A percentile compares a stretch with the other conserved stretches of the same genome.
phyloP scores from a whole-genome alignment of 768 basidiomycete species.

The Psilocybe sp. region DNA sequence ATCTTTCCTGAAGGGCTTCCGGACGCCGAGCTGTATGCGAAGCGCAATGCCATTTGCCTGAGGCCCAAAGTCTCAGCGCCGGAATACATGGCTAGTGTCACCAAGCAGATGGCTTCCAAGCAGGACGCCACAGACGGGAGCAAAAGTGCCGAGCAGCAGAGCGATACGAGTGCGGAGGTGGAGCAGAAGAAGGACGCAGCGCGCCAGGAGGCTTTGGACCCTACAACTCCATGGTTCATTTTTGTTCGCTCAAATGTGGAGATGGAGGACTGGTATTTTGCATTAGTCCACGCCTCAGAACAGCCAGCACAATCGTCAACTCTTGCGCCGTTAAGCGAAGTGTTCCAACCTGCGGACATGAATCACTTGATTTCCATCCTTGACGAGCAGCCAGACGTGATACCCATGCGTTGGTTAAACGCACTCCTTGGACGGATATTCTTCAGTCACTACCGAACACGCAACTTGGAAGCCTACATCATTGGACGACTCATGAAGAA shows the following conservation, averaged over 20 bases:
- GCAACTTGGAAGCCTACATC: slow-evolving; percentile 78
- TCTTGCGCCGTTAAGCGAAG: slow-evolving; percentile 53
- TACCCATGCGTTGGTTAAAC: slow-evolving; percentile 97
- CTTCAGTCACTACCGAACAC: slow-evolving; percentile 87
- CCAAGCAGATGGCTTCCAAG: slow-evolving; percentile 48
- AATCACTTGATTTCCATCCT: slow-evolving; percentile 75
- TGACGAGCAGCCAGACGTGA: slow-evolving; percentile 92
- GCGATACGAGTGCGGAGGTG: slow-evolving; percentile 29
- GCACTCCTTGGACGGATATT: slow-evolving; percentile 91
- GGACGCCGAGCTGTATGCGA: slow-evolving; percentile 90
- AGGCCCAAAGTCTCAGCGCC: slow-evolving; percentile 44
- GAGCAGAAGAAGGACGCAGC: slow-evolving; percentile 44
- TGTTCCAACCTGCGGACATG: slow-evolving; percentile 83
- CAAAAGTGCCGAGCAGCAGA: slow-evolving; percentile 22
- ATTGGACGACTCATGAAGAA: slow-evolving; percentile 91
- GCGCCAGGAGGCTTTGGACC: slow-evolving; percentile 48
- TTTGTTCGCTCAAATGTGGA: slow-evolving; percentile 85
- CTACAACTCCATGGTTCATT: slow-evolving; percentile 83
- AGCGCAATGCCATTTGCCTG: slow-evolving; percentile 83
- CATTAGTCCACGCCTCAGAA: slow-evolving; percentile 72
- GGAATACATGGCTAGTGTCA: slow-evolving; percentile 44
- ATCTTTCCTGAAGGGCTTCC: slow-evolving; percentile 71
- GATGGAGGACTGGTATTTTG: slow-evolving; percentile 97
- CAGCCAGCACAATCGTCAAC: slow-evolving; percentile 61
- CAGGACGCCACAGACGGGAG: slow-evolving; percentile 30